A percentile compares a stretch with the other conserved stretches of the same genome.
Evolutionary conservation across 805 yeast species (phyloP).

Genomic region (Pichia exigua): DNA sequence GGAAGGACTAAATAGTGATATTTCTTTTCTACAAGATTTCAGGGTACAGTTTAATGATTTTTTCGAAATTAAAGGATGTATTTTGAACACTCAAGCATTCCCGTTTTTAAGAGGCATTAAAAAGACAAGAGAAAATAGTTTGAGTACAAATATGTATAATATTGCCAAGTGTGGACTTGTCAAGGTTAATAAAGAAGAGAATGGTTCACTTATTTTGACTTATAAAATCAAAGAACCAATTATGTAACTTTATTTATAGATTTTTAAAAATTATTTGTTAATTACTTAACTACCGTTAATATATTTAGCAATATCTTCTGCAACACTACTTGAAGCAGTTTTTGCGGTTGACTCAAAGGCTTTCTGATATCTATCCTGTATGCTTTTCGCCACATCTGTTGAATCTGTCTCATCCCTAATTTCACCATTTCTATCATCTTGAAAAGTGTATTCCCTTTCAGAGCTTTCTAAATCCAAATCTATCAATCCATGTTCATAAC

Average conservation of each 20-base stretch:
- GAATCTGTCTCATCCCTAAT: constrained; percentile 38
- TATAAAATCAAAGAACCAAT: background rate
- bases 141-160: constrained; percentile 16
- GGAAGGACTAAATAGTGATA: constrained; percentile 1
- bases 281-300: constrained; percentile 28
- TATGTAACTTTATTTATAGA: background rate
- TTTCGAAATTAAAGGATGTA: constrained; percentile 13
- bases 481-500: constrained; percentile 36
- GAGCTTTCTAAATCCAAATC: constrained; percentile 34
- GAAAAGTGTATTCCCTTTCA: constrained; percentile 64
- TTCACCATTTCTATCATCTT: constrained; percentile 56
- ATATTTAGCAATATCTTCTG: constrained; percentile 65
- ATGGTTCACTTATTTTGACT: constrained; percentile 18
- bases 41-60: constrained; percentile 2
- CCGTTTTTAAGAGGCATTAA: constrained; percentile 16
- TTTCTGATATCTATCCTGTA: constrained; percentile 64
- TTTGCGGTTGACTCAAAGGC: constrained; percentile 63
- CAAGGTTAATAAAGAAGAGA: constrained; percentile 14
- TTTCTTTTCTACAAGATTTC: constrained; percentile 1
- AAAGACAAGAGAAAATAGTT: constrained; percentile 3
- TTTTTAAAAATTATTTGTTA: background rate
- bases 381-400: constrained; percentile 41
- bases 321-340: constrained; percentile 55
- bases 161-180: constrained; percentile 22
- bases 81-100: constrained; percentile 19